A percentile compares a stretch with the other conserved stretches of the same genome.
These are phyloP conservation scores for Diospyros lotus DNA, from an alignment of 148 eudicot species.

Conservation along the genomic window DNA sequence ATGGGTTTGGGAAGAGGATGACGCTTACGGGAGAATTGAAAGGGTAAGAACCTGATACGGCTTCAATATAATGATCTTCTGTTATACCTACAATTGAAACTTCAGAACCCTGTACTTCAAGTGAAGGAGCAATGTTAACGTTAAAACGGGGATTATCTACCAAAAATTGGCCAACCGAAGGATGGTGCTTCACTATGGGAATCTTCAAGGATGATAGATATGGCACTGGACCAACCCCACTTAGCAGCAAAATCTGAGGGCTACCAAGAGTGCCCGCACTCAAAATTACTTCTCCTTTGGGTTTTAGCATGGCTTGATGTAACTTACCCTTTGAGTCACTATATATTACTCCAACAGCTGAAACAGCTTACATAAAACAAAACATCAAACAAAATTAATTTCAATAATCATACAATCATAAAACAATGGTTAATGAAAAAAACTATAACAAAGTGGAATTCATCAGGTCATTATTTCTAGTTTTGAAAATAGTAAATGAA, in stretches of 20 bases:
- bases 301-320: slow-evolving; percentile 6
- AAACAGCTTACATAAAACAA: not conserved
- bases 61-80: slow-evolving; percentile 36
- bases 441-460: no score
- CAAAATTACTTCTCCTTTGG: slow-evolving; percentile 38
- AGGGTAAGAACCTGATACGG: not conserved
- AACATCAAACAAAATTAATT: not conserved
- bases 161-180: slow-evolving; percentile 49
- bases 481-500: no score
- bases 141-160: slow-evolving; percentile 43
- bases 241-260: slow-evolving; percentile 54
- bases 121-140: slow-evolving; percentile 33
- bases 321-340: slow-evolving; percentile 7
- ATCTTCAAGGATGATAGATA: slow-evolving; percentile 31
- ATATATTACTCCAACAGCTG: slow-evolving; percentile 19
- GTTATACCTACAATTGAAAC: slow-evolving; percentile 44
- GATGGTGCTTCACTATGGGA: slow-evolving; percentile 26
- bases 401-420: no score
- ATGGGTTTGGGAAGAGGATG: slow-evolving; percentile 8
- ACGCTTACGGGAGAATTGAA: not conserved
- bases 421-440: no score
- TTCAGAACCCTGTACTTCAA: slow-evolving; percentile 25
- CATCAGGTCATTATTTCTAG: no score
- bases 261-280: slow-evolving; percentile 62
- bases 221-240: slow-evolving; percentile 47